phyloP scores from a whole-genome alignment of 2,329 filamentous ascomycete species.

The Pyrenochaeta sp. region DNA sequence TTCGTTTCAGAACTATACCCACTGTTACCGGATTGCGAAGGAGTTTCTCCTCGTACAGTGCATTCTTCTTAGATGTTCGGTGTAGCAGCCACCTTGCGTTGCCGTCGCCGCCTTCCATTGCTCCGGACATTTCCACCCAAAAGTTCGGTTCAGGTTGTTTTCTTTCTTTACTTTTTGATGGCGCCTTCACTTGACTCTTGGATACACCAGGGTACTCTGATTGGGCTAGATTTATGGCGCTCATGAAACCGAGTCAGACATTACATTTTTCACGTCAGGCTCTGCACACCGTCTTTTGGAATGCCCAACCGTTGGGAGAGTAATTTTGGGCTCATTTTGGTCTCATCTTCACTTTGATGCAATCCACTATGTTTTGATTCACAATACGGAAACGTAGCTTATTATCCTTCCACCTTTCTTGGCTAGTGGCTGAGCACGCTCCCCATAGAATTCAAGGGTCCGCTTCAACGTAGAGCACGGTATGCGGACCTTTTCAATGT shows the following conservation, averaged over 20 bases:
- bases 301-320: neutral
- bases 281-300: neutral
- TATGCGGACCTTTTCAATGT: neutral
- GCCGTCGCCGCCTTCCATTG: neutral
- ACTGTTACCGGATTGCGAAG: neutral
- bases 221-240: neutral
- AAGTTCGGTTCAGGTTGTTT: neutral
- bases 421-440: neutral
- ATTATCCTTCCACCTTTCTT: neutral
- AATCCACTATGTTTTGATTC: neutral
- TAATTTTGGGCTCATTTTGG: neutral
- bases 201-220: neutral
- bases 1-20: neutral
- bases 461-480: constrained; percentile 3
- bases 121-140: neutral
- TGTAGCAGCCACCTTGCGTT: no score
- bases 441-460: neutral
- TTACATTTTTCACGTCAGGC: neutral
- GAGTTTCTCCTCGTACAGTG: neutral
- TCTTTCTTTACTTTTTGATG: neutral
- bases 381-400: neutral
- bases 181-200: constrained; percentile 1
- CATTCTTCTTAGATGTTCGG: neutral
- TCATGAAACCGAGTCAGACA: neutral
- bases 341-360: neutral